Base-by-base conservation (phyloP, 2,329 filamentous ascomycete genomes). In the Calonectria hongkongensis region DNA sequence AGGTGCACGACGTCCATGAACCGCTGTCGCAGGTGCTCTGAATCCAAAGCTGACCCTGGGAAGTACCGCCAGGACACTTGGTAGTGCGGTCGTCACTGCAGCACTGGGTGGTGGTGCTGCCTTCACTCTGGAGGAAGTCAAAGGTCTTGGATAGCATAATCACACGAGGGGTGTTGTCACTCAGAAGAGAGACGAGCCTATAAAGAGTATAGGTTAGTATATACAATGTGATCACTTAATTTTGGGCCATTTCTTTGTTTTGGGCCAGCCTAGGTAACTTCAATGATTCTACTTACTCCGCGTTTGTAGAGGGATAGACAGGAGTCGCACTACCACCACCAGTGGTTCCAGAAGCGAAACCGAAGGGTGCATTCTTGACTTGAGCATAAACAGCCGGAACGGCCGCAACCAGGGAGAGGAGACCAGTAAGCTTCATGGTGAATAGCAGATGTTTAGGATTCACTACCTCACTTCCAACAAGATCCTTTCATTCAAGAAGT, bases 91-190 rank as follows among this genome's bases (percentile, higher is more conserved):
- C 80, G 92, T 91, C 74, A 89, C 89, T 67, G 87, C 91, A 92
- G 48, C 90, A 90, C 28, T 85, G 86, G 15, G 80, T 85, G n/a
- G 85, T 88, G 2, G 83, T 85, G 4, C 84, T 88, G 47, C 90
- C 90, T 79, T 91, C 89, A 15, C 85, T 86, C 41, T 85, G 86
- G 27, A 84, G 87, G 84, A 90, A 92, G 82, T 91, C 87, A 78
- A 88, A 88, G 27, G 85, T 86, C 75, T 89, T 88, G 78, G 86
- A 86, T 18, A 93, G 83, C 70, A 92, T 86, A 75, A 93, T 92
- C 73, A 89, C 88, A 28, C 90, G 87, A 16, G 90, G 77, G 27
- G 84, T 81, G 70, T 81, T 82, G 78, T 92, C 89, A 16, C 85
- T 85, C n/a, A 93, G 86, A 82, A 90, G 92, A 45, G 84, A 86